Evolutionary conservation across 331 rosid genomes (phyloP), one percentile per base, ranked within the genome.

Genomic region (Ulmus americana): DNA sequence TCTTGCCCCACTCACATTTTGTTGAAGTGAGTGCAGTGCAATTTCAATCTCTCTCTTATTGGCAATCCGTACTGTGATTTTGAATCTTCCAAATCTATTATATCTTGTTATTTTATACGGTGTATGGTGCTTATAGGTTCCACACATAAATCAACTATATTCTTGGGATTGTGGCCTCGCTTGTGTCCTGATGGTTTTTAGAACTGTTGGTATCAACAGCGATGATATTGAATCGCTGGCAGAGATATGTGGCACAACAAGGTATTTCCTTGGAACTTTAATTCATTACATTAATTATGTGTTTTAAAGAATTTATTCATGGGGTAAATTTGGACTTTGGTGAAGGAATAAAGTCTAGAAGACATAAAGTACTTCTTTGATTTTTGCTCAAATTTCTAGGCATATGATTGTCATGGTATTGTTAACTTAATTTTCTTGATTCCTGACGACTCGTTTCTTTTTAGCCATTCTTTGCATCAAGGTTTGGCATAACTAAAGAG

Each of bases 111-210:
- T 67, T 49, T 51, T 41, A 39, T 59, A 45, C 39, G 43, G 43
- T 82, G 76, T 74, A 67, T 64, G 64, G 59, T 81, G 77, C 73
- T 81, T 77, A 53, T 78, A 89, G 98, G 95, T 92, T 69, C 89
- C 94, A 6, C 97, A 83, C 62, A 58, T 89, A 69, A 83, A 83
- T 79, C 98, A 92, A 74, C 73, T 76, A 58, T 51, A 92, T 70
- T 79, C 88, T 71, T 92, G 98, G 98, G 98, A 92, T 73, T 92
- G 95, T 63, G 98, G 98, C 71, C 95, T 94, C 39, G 99, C 99
- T 69, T 94, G 99, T 51, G 83, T 84, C 66, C 57, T 78, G 74
- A 94, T 94, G 97, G 91, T 85, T 74, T 70, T 94, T 76, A 58
- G 76, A 70, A 81, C 87, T 43, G 48, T 90, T 69, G 91, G 97